Conservation (phyloP, 345 rosid genomes). For the Ceriops tagal region DNA sequence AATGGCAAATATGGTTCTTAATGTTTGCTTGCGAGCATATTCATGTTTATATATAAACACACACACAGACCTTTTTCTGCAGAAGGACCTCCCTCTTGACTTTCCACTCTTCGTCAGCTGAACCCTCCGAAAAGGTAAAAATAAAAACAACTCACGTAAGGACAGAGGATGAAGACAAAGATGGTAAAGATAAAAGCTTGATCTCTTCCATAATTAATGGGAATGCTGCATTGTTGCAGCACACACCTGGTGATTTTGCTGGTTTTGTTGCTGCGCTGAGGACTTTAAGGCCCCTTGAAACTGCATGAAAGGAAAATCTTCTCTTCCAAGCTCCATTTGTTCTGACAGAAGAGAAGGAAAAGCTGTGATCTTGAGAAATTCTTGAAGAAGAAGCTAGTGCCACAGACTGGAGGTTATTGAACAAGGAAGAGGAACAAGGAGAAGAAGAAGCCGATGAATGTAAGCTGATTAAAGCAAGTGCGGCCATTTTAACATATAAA, state of each 20-base stretch:
- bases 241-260: conserved; percentile 80
- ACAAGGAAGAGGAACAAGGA: conserved; percentile 27
- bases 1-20: too few species aligned
- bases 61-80: conserved; percentile 62
- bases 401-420: conserved; percentile 35
- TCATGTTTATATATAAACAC: not conserved
- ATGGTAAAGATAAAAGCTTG: not conserved
- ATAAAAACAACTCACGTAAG: conserved; percentile 17
- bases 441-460: conserved; percentile 29
- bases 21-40: too few species aligned
- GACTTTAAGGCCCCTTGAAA: conserved; percentile 38
- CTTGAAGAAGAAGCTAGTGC: conserved; percentile 34
- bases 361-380: conserved; percentile 14
- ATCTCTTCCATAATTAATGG: not conserved
- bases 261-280: conserved; percentile 67
- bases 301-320: conserved; percentile 16
- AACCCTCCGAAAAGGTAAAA: conserved; percentile 37
- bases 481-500: conserved; percentile 42
- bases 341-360: conserved; percentile 19
- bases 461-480: conserved; percentile 47
- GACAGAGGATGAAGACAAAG: not conserved
- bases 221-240: not conserved
- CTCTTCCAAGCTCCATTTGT: conserved; percentile 16
- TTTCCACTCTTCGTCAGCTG: conserved; percentile 98
- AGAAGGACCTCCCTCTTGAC: conserved; percentile 69